phyloP scores from a whole-genome alignment of 2,329 filamentous ascomycete species.

The Trichoderma atroviride region DNA sequence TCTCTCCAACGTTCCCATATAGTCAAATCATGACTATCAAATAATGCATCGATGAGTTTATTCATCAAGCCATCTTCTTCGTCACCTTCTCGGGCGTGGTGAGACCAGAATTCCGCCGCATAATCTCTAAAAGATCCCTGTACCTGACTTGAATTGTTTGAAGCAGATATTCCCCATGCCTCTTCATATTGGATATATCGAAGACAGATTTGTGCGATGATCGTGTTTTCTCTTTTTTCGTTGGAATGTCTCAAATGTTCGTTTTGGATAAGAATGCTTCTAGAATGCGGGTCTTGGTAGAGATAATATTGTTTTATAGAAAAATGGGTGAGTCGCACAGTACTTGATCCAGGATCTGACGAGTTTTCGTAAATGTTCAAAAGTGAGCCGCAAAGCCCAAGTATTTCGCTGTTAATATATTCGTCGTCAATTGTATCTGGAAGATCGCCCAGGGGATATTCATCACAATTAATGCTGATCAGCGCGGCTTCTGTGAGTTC shows the following conservation, averaged over 20 bases:
- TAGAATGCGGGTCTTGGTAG: background rate
- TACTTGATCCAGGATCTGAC: background rate
- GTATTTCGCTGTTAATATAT: conserved; percentile 36
- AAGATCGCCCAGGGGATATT: conserved; percentile 32
- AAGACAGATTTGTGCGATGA: conserved; percentile 5
- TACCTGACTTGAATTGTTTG: background rate
- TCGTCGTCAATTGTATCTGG: conserved; percentile 36
- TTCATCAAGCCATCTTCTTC: background rate
- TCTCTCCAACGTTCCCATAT: background rate
- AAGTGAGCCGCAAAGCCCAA: conserved; percentile 36
- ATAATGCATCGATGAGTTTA: background rate
- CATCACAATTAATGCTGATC: conserved; percentile 30
- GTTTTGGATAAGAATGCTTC: background rate
- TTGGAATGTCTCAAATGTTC: background rate
- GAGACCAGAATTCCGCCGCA: conserved; percentile 8
- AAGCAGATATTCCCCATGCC: background rate
- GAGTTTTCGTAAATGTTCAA: conserved; percentile 32
- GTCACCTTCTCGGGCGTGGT: background rate
- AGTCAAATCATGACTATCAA: background rate
- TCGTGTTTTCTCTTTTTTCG: background rate
- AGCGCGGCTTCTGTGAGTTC: conserved; percentile 35
- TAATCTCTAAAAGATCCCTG: conserved; percentile 1
- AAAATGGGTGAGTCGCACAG: conserved; percentile 33
- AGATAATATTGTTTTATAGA: conserved; percentile 31
- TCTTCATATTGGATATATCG: conserved; percentile 3